Evolutionary conservation across 2,329 filamentous ascomycete species (phyloP).

Genomic region (Claviceps pazoutovae): DNA sequence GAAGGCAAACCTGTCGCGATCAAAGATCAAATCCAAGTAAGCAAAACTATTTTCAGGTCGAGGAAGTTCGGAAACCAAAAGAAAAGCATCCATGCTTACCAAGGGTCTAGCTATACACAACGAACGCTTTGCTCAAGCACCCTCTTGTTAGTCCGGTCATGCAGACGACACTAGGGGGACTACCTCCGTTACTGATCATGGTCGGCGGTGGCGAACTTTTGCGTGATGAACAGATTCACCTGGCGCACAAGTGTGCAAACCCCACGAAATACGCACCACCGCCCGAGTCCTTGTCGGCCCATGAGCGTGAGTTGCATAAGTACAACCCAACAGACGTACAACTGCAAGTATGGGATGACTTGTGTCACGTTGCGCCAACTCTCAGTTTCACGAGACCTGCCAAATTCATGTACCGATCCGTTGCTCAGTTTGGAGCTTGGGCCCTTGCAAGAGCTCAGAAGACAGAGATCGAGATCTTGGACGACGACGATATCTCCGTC

Average conservation of each 20-base stretch:
- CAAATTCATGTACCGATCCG: conserved; percentile 87
- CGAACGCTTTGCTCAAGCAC: conserved; percentile 73
- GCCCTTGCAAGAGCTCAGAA: conserved; percentile 72
- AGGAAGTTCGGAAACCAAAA: not conserved
- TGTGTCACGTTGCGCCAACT: conserved; percentile 85
- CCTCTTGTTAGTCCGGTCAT: conserved; percentile 81
- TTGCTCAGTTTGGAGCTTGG: conserved; percentile 91
- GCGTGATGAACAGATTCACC: conserved; percentile 85
- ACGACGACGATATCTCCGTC: conserved; percentile 63
- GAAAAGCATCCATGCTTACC: not conserved
- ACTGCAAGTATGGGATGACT: conserved; percentile 87
- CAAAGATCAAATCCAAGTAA: conserved; percentile 82
- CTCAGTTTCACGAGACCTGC: conserved; percentile 93
- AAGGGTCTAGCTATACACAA: conserved; percentile 48
- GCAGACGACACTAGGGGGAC: conserved; percentile 75
- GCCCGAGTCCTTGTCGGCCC: conserved; percentile 47
- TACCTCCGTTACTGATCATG: conserved; percentile 77
- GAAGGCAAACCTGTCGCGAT: conserved; percentile 58
- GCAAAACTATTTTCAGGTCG: conserved; percentile 3
- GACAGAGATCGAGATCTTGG: conserved; percentile 63
- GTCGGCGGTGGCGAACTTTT: conserved; percentile 80
- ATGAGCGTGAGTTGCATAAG: conserved; percentile 45
- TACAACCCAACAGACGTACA: conserved; percentile 84
- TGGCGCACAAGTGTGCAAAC: conserved; percentile 88
- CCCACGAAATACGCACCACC: conserved; percentile 62